These are phyloP conservation scores for Silene coronaria DNA, from an alignment of 179 eudicot species.

Conservation along the genomic window DNA sequence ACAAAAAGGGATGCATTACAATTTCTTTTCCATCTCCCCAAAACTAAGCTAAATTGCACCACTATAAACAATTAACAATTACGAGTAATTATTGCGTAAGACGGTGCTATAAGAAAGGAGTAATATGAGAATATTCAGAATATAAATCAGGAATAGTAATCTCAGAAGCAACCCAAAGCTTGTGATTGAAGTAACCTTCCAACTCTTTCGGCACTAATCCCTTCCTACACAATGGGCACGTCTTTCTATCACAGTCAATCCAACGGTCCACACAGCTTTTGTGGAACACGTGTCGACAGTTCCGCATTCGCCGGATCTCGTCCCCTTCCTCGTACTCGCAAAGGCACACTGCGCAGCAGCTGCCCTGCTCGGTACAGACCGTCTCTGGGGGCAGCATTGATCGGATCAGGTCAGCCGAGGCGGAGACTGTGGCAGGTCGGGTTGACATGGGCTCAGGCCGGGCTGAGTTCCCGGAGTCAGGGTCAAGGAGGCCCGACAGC, in stretches of 20 bases:
- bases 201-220: constrained; percentile 60
- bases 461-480: constrained; percentile 36
- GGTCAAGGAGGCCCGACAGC: constrained; percentile 24
- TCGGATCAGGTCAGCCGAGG: constrained; percentile 61
- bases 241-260: constrained; percentile 81
- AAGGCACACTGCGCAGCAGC: constrained; percentile 67
- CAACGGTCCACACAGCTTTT: constrained; percentile 82
- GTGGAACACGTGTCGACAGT: constrained; percentile 74
- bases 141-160: constrained; percentile 40
- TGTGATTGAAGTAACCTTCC: constrained; percentile 55
- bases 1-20: not conserved
- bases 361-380: constrained; percentile 36
- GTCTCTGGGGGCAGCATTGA: constrained; percentile 63
- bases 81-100: too few relatives aligned
- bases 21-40: too few relatives aligned
- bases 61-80: too few relatives aligned
- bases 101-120: constrained; percentile 17
- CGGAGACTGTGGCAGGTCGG: constrained; percentile 24
- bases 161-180: constrained; percentile 65
- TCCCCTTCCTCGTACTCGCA: constrained; percentile 54
- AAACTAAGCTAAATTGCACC: too few relatives aligned
- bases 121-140: constrained; percentile 44
- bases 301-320: constrained; percentile 69
- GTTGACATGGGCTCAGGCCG: constrained; percentile 32
- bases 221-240: constrained; percentile 84